phyloP scores from a whole-genome alignment of 352 stramenopile species.

The Globisporangium irregulare region DNA sequence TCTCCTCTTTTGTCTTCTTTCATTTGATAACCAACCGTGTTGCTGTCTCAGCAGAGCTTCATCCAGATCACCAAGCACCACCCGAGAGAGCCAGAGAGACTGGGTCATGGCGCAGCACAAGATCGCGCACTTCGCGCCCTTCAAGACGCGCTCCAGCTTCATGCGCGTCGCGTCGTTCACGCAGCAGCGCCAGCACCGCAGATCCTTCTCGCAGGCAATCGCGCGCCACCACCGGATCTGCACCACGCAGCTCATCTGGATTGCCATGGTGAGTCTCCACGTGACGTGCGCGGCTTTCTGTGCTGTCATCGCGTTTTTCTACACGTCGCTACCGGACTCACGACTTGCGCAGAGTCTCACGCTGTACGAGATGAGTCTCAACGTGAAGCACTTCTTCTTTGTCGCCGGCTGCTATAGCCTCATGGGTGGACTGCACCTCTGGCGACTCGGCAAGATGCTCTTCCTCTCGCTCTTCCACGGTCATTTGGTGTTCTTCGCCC shows the following conservation, averaged over 20 bases:
- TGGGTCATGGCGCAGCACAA: not conserved
- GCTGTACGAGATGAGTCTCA: not conserved
- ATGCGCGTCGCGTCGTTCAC: not conserved
- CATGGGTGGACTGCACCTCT: not conserved
- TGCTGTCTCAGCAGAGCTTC: not conserved
- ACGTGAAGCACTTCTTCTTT: not conserved
- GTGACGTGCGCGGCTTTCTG: not conserved
- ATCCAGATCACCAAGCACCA: not conserved
- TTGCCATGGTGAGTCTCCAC: not conserved
- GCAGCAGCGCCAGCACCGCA: not conserved
- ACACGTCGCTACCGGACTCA: not conserved
- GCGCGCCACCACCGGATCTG: conserved; percentile 2
- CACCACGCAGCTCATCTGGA: not conserved
- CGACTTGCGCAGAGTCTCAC: not conserved
- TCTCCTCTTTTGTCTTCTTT: not conserved
- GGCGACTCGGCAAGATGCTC: not conserved
- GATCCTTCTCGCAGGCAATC: not conserved
- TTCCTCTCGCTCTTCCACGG: not conserved
- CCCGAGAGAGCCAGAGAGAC: not conserved
- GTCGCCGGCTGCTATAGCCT: not conserved
- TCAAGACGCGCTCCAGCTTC: not conserved
- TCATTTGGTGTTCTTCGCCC: not conserved
- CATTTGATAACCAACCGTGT: not conserved
- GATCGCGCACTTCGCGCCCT: not conserved
- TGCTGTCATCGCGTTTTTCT: not conserved